Conservation (phyloP, 2,329 filamentous ascomycete genomes). For the Arachnomyces sp. region DNA sequence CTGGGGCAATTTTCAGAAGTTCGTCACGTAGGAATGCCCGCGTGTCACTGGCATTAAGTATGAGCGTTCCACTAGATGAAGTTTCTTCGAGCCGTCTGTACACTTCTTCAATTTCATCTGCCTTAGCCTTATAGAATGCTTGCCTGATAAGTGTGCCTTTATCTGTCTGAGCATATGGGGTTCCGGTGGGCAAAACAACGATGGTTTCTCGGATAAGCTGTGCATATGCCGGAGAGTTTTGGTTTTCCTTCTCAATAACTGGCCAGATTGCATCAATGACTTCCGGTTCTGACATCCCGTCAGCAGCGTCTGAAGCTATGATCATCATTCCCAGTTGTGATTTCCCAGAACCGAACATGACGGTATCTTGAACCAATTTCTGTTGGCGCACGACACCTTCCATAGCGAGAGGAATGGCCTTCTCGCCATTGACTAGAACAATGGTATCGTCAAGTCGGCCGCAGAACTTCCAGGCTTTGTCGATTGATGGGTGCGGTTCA, state of each 20-base stretch:
- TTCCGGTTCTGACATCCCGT: constrained; percentile 36
- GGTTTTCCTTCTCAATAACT: constrained; percentile 45
- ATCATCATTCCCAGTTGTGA: constrained; percentile 49
- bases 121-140: constrained; percentile 44
- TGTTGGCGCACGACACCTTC: constrained; percentile 51
- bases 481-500: constrained; percentile 33
- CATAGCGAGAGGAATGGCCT: constrained; percentile 41
- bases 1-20: constrained; percentile 15
- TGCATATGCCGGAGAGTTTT: constrained; percentile 44
- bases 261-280: constrained; percentile 45
- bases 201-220: constrained; percentile 49
- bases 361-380: constrained; percentile 46
- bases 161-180: constrained; percentile 46
- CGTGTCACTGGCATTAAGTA: constrained; percentile 9
- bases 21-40: not conserved
- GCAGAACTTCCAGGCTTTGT: constrained; percentile 41
- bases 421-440: constrained; percentile 44
- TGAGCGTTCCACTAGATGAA: constrained; percentile 9
- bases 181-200: constrained; percentile 38
- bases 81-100: constrained; percentile 23
- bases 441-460: constrained; percentile 42
- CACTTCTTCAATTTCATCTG: constrained; percentile 39
- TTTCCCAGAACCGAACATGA: constrained; percentile 51
- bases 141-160: constrained; percentile 52
- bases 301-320: constrained; percentile 42